Conservation (phyloP, 2,329 filamentous ascomycete species). For the Apiospora aurea region DNA sequence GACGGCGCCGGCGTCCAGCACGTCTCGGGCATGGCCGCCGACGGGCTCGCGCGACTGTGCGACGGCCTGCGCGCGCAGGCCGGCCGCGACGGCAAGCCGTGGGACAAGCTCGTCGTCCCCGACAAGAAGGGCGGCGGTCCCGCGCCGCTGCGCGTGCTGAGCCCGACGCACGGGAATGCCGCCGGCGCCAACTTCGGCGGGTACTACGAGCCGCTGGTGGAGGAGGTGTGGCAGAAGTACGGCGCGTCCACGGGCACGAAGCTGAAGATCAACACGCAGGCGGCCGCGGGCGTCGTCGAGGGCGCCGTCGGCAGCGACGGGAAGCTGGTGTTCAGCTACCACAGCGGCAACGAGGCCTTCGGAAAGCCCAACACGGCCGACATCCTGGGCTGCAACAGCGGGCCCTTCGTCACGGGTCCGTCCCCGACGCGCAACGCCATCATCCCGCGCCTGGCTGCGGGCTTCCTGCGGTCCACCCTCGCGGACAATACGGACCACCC, state of each 20-base stretch:
- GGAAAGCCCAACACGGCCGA: conserved; percentile 47
- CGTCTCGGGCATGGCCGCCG: conserved; percentile 33
- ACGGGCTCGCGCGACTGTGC: conserved; percentile 51
- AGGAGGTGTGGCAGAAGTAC: conserved; percentile 23
- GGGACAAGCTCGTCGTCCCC: conserved; percentile 51
- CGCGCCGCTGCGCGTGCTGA: conserved; percentile 51
- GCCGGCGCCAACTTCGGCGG: background rate
- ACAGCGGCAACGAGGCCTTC: background rate
- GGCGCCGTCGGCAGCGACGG: background rate
- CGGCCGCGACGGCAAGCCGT: conserved; percentile 47
- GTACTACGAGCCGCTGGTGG: conserved; percentile 44
- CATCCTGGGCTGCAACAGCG: conserved; percentile 60
- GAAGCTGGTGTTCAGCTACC: background rate
- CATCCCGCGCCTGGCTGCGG: conserved; percentile 57
- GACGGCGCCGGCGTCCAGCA: conserved; percentile 41
- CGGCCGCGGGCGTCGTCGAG: conserved; percentile 51
- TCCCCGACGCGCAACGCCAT: conserved; percentile 50
- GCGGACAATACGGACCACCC: conserved; percentile 57
- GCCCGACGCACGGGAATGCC: conserved; percentile 48
- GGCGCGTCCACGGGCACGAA: conserved; percentile 48
- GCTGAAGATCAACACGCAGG: conserved; percentile 48
- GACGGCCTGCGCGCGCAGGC: conserved; percentile 47
- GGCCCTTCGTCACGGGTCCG: conserved; percentile 52
- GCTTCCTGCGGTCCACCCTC: conserved; percentile 55
- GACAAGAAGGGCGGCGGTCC: conserved; percentile 36